Evolutionary conservation across 1,284 basidiomycete genomes (phyloP).

Genomic region (Tranzscheliella williamsii): DNA sequence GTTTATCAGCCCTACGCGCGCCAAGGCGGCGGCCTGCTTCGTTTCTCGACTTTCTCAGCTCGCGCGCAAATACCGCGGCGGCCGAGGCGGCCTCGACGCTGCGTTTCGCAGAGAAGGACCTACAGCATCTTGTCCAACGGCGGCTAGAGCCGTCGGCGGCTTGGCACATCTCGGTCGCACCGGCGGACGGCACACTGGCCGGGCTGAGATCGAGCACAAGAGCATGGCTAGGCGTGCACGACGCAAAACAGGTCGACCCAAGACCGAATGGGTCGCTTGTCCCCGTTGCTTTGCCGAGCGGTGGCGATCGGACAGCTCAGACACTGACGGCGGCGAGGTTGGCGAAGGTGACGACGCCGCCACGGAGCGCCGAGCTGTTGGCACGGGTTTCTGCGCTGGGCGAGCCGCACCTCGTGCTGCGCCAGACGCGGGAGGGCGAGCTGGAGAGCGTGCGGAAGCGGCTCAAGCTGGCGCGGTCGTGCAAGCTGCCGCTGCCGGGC

Average conservation of each 20-base stretch:
- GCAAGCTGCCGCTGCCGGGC: background rate
- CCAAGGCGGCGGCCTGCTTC: too few relatives aligned
- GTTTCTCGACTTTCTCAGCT: too few relatives aligned
- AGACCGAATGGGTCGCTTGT: too few relatives aligned
- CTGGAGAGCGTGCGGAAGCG: background rate
- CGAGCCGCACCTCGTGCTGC: background rate
- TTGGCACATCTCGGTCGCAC: background rate
- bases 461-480: background rate
- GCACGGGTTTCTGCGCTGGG: too few relatives aligned
- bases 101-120: background rate
- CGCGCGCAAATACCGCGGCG: too few relatives aligned
- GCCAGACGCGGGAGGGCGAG: background rate
- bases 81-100: background rate
- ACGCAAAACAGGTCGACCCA: too few relatives aligned
- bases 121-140: background rate
- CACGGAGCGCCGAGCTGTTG: too few relatives aligned
- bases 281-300: background rate
- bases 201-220: background rate
- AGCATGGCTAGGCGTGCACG: background rate
- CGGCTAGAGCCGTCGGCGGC: background rate
- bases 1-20: too few relatives aligned
- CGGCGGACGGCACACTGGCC: background rate
- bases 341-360: too few relatives aligned
- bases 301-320: background rate
- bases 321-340: background rate